Evolutionary conservation across 225 moss, liverwort and hornwort species (phyloP).

Genomic region (Pseudoscleropodium purum): DNA sequence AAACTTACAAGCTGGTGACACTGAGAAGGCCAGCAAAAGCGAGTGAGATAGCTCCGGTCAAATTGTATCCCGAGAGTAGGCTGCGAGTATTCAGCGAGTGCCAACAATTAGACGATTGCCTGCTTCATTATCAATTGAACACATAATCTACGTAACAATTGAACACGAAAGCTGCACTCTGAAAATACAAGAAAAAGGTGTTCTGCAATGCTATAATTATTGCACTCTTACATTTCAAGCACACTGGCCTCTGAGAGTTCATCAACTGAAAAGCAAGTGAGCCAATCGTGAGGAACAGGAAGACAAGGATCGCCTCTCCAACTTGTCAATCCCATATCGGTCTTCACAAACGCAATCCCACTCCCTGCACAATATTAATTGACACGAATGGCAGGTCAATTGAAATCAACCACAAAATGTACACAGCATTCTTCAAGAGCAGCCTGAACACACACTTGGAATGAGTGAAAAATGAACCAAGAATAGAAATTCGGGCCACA

Average conservation of each 20-base stretch:
- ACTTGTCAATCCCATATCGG: slow-evolving; percentile 15
- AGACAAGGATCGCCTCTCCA: slow-evolving; percentile 35
- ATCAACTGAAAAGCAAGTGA: neutral
- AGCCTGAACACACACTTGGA: neutral
- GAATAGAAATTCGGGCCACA: neutral
- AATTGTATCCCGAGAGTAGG: neutral
- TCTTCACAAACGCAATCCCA: slow-evolving; percentile 13
- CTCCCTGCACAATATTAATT: neutral
- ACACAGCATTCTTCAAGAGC: neutral
- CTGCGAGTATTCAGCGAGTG: neutral
- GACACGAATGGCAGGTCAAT: neutral
- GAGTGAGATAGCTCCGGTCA: neutral
- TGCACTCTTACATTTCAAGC: neutral
- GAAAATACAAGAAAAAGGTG: neutral
- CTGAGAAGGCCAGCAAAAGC: neutral
- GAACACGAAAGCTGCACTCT: neutral
- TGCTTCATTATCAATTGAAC: neutral
- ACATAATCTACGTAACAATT: neutral
- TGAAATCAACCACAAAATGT: neutral
- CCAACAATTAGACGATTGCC: neutral
- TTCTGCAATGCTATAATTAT: neutral
- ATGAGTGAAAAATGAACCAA: no score
- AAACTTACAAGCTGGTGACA: slow-evolving; percentile 20
- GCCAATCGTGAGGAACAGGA: slow-evolving; percentile 10
- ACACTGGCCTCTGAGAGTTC: neutral